phyloP scores from a whole-genome alignment of 768 basidiomycete species.

The Kwoniella bestiolae region DNA sequence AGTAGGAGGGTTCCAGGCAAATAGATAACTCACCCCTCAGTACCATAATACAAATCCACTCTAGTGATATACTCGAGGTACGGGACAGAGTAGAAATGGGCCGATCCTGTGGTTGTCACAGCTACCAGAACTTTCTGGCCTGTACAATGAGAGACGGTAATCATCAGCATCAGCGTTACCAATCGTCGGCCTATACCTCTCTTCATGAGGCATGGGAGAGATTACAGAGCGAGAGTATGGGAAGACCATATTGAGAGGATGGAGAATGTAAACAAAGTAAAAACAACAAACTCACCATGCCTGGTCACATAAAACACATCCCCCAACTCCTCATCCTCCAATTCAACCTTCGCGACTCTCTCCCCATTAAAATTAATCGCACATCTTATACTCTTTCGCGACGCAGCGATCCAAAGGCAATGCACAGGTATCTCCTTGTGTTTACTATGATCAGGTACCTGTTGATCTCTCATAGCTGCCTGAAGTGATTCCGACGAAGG shows the following conservation, averaged over 20 bases:
- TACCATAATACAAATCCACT: constrained; percentile 43
- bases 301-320: constrained; percentile 65
- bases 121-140: constrained; percentile 53
- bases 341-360: constrained; percentile 69
- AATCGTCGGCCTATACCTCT: too few species aligned
- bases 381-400: constrained; percentile 66
- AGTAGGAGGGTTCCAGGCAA: too few species aligned
- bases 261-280: too few species aligned
- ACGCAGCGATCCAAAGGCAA: constrained; percentile 64
- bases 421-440: constrained; percentile 49
- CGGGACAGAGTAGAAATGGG: constrained; percentile 52
- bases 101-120: constrained; percentile 48
- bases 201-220: too few species aligned
- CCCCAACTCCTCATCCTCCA: constrained; percentile 65
- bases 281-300: constrained; percentile 62
- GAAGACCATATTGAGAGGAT: too few species aligned
- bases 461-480: constrained; percentile 61
- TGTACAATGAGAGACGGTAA: constrained; percentile 16
- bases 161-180: not conserved
- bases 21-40: constrained; percentile 31
- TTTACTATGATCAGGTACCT: constrained; percentile 50
- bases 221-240: too few species aligned
- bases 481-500: constrained; percentile 54
- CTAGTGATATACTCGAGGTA: constrained; percentile 50
- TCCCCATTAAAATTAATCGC: constrained; percentile 69